Evolutionary conservation across 2,329 filamentous ascomycete genomes (phyloP).

Genomic region (Chaetomium strumarium): DNA sequence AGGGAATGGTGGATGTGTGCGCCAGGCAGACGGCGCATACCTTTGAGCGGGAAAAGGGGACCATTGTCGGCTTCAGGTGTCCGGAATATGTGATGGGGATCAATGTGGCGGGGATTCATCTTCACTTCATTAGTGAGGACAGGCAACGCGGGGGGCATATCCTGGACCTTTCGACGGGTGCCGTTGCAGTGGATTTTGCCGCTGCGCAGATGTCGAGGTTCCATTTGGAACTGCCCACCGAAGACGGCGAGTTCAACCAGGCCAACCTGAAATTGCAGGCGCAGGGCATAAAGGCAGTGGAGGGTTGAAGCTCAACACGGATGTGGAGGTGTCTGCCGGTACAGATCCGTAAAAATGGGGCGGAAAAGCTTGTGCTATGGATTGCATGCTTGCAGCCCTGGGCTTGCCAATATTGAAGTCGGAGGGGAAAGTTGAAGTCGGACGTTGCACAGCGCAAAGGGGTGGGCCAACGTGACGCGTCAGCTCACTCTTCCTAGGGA

Average conservation of each 20-base stretch:
- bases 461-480: too few species aligned
- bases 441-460: too few species aligned
- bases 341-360: too few species aligned
- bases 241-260: constrained; percentile 31
- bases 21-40: constrained; percentile 27
- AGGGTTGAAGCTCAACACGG: constrained; percentile 22
- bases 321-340: background rate
- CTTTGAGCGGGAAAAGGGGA: constrained; percentile 26
- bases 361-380: too few species aligned
- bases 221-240: constrained; percentile 29
- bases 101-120: constrained; percentile 31
- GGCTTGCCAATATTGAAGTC: too few species aligned
- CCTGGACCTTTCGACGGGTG: constrained; percentile 28
- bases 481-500: too few species aligned
- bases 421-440: too few species aligned
- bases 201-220: constrained; percentile 28
- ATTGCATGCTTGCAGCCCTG: too few species aligned
- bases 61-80: constrained; percentile 30
- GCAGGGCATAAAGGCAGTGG: constrained; percentile 28
- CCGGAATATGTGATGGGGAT: constrained; percentile 31
- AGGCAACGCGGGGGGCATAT: constrained; percentile 30
- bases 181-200: constrained; percentile 28
- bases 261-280: constrained; percentile 27
- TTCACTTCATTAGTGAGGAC: constrained; percentile 33
- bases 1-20: constrained; percentile 28